phyloP scores from a whole-genome alignment of 1,284 basidiomycete genomes.

The Tilletia caries region DNA sequence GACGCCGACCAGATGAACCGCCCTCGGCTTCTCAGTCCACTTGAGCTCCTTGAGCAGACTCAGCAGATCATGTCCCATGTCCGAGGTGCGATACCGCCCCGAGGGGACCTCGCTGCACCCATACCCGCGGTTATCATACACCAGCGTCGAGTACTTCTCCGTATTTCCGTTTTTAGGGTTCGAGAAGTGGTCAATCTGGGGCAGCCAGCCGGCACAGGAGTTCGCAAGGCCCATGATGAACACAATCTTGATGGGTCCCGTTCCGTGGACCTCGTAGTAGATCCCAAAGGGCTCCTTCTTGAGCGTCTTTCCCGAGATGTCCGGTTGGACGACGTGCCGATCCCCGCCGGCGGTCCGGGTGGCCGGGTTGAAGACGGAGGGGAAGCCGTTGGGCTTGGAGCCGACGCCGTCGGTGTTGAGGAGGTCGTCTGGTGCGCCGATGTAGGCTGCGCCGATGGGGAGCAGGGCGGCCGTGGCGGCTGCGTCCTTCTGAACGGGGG shows the following conservation, averaged over 20 bases:
- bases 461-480: constrained; percentile 8
- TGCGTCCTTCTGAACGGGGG: background rate
- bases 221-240: constrained; percentile 54
- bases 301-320: constrained; percentile 20
- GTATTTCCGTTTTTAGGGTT: constrained; percentile 20
- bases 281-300: constrained; percentile 36
- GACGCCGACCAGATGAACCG: constrained; percentile 71
- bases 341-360: constrained; percentile 31
- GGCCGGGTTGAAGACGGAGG: constrained; percentile 45
- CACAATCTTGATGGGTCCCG: constrained; percentile 33
- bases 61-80: constrained; percentile 74
- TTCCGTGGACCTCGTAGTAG: constrained; percentile 53
- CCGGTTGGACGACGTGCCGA: constrained; percentile 23
- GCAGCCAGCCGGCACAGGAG: constrained; percentile 43
- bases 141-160: constrained; percentile 62
- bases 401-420: constrained; percentile 28
- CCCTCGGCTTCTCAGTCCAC: constrained; percentile 64
- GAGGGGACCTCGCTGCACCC: constrained; percentile 69
- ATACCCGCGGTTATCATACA: constrained; percentile 83
- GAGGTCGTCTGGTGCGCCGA: constrained; percentile 32
- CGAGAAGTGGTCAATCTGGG: constrained; percentile 53
- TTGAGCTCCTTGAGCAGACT: constrained; percentile 66
- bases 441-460: constrained; percentile 45
- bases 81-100: constrained; percentile 59
- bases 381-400: constrained; percentile 31